Evolutionary conservation across 179 eudicot species (phyloP).

Genomic region (Spergularia azorica): DNA sequence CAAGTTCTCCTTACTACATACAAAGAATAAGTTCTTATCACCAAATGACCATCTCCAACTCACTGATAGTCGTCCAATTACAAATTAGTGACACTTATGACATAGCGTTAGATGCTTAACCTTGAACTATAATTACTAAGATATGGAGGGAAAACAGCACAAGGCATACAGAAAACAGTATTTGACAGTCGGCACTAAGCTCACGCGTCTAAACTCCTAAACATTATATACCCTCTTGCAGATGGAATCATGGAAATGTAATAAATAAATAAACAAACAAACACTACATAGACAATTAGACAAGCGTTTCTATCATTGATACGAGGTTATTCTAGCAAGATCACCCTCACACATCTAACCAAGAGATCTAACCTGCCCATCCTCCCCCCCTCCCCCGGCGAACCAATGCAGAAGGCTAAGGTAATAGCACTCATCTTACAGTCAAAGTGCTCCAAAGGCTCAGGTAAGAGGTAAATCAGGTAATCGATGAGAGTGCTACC

Average conservation of each 20-base stretch:
- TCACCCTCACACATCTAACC: not conserved
- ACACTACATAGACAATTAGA: not conserved
- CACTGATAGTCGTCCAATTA: too few relatives aligned
- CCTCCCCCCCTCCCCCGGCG: not conserved
- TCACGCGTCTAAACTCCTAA: too few relatives aligned
- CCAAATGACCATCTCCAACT: too few relatives aligned
- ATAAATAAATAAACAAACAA: not conserved
- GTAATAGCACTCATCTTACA: not conserved
- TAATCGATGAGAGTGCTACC: constrained; percentile 40
- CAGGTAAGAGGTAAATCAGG: not conserved
- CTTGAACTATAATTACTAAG: too few relatives aligned
- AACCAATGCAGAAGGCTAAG: not conserved
- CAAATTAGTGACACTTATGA: too few relatives aligned
- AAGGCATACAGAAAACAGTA: too few relatives aligned
- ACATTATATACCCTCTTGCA: too few relatives aligned
- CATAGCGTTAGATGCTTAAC: too few relatives aligned
- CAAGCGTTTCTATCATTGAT: not conserved
- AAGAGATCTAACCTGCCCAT: not conserved
- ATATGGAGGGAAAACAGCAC: too few relatives aligned
- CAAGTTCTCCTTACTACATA: not conserved
- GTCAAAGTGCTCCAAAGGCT: constrained; percentile 1
- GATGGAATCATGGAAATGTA: not conserved
- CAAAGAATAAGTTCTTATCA: not conserved
- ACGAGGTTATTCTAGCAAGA: not conserved
- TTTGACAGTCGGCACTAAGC: too few relatives aligned